phyloP scores from a whole-genome alignment of 768 basidiomycete species.

The Phlebiopsis gigantea region DNA sequence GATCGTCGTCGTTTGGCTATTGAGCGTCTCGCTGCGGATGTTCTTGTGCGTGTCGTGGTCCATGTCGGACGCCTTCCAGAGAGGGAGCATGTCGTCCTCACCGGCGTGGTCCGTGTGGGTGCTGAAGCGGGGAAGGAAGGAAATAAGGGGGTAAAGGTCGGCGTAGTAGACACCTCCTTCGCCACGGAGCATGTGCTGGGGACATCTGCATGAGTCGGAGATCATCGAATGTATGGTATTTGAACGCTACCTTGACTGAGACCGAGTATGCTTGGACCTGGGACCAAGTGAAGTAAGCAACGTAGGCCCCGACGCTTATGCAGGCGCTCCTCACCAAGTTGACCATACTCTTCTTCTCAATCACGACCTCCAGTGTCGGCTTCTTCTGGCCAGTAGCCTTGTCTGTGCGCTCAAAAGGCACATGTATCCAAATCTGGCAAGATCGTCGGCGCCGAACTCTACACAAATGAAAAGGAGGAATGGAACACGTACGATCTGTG shows the following conservation, averaged over 20 bases:
- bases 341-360: constrained; percentile 74
- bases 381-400: constrained; percentile 26
- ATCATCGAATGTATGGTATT: too few species aligned
- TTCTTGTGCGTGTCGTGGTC: constrained; percentile 18
- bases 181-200: constrained; percentile 58
- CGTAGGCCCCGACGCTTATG: background rate
- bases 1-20: constrained; percentile 6
- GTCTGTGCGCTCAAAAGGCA: constrained; percentile 38
- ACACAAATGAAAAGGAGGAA: background rate
- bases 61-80: constrained; percentile 44
- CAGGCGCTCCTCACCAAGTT: constrained; percentile 53
- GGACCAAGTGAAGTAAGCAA: too few species aligned
- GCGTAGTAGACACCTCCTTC: constrained; percentile 70
- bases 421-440: constrained; percentile 51
- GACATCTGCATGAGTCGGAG: background rate
- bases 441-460: background rate
- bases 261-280: constrained; percentile 68
- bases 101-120: constrained; percentile 20
- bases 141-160: constrained; percentile 66
- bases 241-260: constrained; percentile 47
- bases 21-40: constrained; percentile 10
- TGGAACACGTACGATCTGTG: constrained; percentile 42
- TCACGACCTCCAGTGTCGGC: constrained; percentile 39
- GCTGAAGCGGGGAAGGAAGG: constrained; percentile 59
- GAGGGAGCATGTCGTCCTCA: constrained; percentile 44